Conservation (phyloP, 768 basidiomycete genomes). For the Rhizopogon sp. region DNA sequence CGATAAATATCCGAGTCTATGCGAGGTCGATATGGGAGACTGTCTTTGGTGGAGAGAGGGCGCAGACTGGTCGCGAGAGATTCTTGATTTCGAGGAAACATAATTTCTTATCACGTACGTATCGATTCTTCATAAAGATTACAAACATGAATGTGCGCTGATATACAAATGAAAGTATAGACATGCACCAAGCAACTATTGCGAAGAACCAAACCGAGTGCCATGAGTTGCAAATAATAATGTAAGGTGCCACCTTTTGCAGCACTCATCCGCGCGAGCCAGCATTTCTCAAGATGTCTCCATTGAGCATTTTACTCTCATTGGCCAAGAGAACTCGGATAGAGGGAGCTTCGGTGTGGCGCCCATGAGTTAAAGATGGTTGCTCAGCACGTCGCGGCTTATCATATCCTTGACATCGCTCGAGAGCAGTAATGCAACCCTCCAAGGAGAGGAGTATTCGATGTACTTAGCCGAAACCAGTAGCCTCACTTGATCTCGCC, state of each 20-base stretch:
- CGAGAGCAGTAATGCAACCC: neutral
- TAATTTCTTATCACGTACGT: neutral
- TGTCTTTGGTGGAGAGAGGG: neutral
- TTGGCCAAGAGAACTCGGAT: constrained; percentile 12
- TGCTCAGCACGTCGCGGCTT: neutral
- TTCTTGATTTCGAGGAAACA: neutral
- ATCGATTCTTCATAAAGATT: too few species aligned
- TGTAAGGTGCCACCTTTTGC: neutral
- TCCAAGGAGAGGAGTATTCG: neutral
- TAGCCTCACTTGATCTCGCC: constrained; percentile 11
- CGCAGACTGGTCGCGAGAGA: neutral
- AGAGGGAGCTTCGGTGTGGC: neutral
- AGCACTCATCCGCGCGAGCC: constrained; percentile 21
- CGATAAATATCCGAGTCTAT: neutral
- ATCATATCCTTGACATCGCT: neutral
- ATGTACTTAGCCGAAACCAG: neutral
- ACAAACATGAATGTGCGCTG: too few species aligned
- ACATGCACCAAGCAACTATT: neutral
- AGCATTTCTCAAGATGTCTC: neutral
- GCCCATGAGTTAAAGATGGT: neutral
- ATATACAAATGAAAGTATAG: too few species aligned
- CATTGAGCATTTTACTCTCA: neutral
- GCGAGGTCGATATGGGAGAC: neutral
- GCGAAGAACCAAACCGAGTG: neutral
- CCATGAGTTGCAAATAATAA: neutral